A percentile compares a stretch with the other conserved stretches of the same genome.
These are phyloP conservation scores for Yarrowia deformans DNA, from an alignment of 805 yeast genomes.

Conservation along the genomic window DNA sequence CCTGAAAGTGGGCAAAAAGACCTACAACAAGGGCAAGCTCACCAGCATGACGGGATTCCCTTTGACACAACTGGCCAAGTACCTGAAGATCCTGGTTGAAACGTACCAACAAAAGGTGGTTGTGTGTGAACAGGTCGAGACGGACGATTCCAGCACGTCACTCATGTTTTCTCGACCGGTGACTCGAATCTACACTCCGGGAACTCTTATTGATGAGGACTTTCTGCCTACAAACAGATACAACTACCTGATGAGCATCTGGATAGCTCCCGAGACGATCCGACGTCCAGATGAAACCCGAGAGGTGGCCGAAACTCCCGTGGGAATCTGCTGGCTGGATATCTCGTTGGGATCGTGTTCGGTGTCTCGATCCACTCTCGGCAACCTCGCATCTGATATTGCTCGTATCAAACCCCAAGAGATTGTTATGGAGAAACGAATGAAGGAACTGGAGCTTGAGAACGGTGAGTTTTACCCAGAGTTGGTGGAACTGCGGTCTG, in stretches of 20 bases:
- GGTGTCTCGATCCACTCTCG: constrained; percentile 68
- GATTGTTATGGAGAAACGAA: constrained; percentile 57
- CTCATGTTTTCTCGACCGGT: constrained; percentile 60
- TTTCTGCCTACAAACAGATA: constrained; percentile 75
- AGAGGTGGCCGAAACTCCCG: constrained; percentile 52
- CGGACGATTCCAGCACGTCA: background rate
- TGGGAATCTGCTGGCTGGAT: constrained; percentile 91
- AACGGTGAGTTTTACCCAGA: constrained; percentile 64
- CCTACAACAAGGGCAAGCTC: constrained; percentile 49
- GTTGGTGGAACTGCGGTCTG: constrained; percentile 64
- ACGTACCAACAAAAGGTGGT: constrained; percentile 77
- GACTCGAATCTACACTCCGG: constrained; percentile 85
- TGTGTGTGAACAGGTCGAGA: constrained; percentile 68
- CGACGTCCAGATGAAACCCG: constrained; percentile 27
- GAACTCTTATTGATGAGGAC: constrained; percentile 87
- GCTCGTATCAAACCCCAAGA: constrained; percentile 84
- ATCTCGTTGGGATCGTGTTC: constrained; percentile 80
- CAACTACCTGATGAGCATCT: constrained; percentile 71
- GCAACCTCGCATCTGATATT: constrained; percentile 71
- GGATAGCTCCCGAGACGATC: constrained; percentile 44
- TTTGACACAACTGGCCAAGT: constrained; percentile 68
- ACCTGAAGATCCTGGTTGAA: constrained; percentile 74
- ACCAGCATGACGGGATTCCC: constrained; percentile 94
- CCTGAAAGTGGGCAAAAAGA: constrained; percentile 63
- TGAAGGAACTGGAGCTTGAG: constrained; percentile 48